A percentile compares a stretch with the other conserved stretches of the same genome.
Evolutionary conservation across 257 asterid species (phyloP).

Genomic region (Ilex aquifolium): DNA sequence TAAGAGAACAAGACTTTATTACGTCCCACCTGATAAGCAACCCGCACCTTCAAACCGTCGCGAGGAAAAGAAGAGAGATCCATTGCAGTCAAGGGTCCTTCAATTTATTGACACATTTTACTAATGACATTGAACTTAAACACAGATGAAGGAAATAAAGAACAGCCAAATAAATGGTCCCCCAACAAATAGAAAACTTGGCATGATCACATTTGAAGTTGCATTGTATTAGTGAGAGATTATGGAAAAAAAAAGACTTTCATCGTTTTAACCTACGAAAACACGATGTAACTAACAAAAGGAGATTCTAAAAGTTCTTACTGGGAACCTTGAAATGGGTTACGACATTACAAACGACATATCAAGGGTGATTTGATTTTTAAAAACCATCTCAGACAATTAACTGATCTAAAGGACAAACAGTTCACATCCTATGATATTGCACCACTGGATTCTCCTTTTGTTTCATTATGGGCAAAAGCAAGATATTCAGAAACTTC

Average conservation of each 20-base stretch:
- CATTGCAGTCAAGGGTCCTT: slow-evolving; percentile 79
- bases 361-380: no score
- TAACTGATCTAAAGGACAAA: no score
- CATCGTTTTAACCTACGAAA: not conserved
- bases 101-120: slow-evolving; percentile 14
- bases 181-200: not conserved
- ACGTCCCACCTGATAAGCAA: slow-evolving; percentile 78
- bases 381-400: no score
- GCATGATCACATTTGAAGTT: not conserved
- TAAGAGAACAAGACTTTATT: not conserved
- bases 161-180: not conserved
- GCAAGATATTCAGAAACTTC: no score
- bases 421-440: no score
- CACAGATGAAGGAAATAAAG: not conserved
- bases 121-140: not conserved
- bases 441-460: no score
- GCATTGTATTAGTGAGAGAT: not conserved
- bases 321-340: no score
- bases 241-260: not conserved
- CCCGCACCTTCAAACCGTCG: slow-evolving; percentile 61
- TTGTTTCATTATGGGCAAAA: no score
- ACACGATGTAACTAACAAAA: no score
- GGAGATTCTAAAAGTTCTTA: no score
- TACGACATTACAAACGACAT: no score
- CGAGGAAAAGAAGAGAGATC: slow-evolving; percentile 25